A percentile compares a stretch with the other conserved stretches of the same genome.
These are phyloP conservation scores for Mortierella sp. DNA, from an alignment of 371 early-diverging fungal species.

Conservation along the genomic window DNA sequence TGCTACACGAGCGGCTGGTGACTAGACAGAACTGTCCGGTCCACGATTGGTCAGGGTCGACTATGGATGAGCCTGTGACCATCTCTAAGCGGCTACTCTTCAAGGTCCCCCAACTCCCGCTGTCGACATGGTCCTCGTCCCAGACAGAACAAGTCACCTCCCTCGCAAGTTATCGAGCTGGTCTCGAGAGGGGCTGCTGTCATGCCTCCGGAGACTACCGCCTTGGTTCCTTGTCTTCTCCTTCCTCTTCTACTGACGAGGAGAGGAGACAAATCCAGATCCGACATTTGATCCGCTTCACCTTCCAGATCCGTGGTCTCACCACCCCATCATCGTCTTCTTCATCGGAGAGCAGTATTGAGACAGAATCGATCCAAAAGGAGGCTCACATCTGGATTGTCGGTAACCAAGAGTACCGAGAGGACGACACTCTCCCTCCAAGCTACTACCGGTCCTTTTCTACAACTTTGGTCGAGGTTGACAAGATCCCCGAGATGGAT, in stretches of 20 bases:
- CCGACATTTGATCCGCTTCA: slow-evolving; percentile 28
- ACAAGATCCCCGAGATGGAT: slow-evolving; percentile 44
- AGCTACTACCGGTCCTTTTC: slow-evolving; percentile 54
- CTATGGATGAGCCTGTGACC: slow-evolving; percentile 22
- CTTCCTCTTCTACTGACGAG: background rate
- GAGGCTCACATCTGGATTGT: slow-evolving; percentile 37
- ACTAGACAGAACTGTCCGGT: slow-evolving; percentile 49
- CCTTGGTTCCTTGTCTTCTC: background rate
- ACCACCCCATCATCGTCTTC: background rate
- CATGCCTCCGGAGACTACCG: slow-evolving; percentile 36
- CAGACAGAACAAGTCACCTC: background rate
- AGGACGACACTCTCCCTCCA: slow-evolving; percentile 35
- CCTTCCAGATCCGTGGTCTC: slow-evolving; percentile 27
- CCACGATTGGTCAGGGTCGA: slow-evolving; percentile 38
- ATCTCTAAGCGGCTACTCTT: slow-evolving; percentile 47
- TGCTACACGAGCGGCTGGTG: slow-evolving; percentile 38
- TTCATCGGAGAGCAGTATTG: background rate
- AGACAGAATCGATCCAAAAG: slow-evolving; percentile 22
- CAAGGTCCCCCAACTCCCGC: slow-evolving; percentile 40
- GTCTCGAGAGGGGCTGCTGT: slow-evolving; percentile 32
- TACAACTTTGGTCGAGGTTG: slow-evolving; percentile 28
- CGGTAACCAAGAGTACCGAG: slow-evolving; percentile 40
- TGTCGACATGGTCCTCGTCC: slow-evolving; percentile 24
- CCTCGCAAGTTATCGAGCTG: background rate
- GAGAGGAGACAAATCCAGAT: slow-evolving; percentile 19